Evolutionary conservation across 164 flowering plant species (phyloP).

Genomic region (Chimonanthus praecox): DNA sequence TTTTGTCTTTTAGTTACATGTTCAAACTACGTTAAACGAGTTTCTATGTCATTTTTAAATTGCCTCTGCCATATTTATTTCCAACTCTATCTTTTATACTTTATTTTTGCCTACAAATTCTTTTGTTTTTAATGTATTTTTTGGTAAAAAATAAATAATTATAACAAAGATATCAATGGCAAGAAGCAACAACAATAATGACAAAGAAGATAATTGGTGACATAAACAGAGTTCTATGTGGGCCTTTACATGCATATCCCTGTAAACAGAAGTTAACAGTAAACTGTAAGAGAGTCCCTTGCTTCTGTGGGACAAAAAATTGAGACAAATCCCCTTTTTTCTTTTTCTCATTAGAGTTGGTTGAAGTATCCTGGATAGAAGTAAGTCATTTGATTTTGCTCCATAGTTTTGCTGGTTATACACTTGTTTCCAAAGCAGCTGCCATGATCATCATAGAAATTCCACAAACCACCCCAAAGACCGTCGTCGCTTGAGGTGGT

Average conservation of each 20-base stretch:
- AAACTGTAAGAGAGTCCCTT: not conserved
- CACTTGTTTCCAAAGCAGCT: slow-evolving; percentile 7
- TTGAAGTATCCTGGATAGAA: slow-evolving; percentile 9
- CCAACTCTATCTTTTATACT: no score
- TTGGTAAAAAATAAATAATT: no score
- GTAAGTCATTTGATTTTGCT: slow-evolving; percentile 7
- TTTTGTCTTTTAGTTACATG: no score
- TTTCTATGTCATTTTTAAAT: no score
- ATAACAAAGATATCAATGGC: no score
- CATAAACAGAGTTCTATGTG: no score
- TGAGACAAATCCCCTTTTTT: not conserved
- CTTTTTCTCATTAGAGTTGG: not conserved
- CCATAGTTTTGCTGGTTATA: slow-evolving; percentile 23
- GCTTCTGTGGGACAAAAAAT: not conserved
- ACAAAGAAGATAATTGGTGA: not conserved
- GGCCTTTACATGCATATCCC: not conserved
- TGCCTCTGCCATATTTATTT: no score
- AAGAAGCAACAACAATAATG: not conserved
- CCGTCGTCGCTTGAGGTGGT: slow-evolving; percentile 23
- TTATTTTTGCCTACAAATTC: no score
- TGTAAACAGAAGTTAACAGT: not conserved
- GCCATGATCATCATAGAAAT: slow-evolving; percentile 41
- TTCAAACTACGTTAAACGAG: no score
- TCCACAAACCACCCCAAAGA: slow-evolving; percentile 55
- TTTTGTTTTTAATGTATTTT: no score